Conservation (phyloP, 371 early-diverging fungal species). For the Choanephora cucurbitarum region DNA sequence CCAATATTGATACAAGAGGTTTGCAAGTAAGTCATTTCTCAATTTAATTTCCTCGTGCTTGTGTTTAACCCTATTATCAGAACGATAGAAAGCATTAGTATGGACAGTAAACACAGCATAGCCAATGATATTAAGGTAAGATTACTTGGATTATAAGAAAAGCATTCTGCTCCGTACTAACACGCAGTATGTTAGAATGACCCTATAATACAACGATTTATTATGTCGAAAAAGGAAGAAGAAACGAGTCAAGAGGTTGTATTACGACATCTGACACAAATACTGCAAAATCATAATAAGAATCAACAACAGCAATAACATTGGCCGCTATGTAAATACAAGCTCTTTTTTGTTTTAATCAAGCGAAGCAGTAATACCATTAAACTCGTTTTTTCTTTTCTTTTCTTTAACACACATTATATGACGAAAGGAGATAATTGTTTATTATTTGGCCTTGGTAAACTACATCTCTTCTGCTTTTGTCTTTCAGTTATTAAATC, state of each 20-base stretch:
- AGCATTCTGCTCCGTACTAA: background rate
- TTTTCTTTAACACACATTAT: too few species aligned
- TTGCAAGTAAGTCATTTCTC: conserved; percentile 23
- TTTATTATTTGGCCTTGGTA: too few species aligned
- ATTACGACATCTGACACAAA: conserved; percentile 7
- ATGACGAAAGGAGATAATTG: too few species aligned
- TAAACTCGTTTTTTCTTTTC: too few species aligned
- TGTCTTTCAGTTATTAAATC: too few species aligned
- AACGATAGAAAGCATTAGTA: conserved; percentile 18
- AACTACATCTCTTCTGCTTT: too few species aligned
- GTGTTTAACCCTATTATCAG: background rate
- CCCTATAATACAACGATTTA: conserved; percentile 17
- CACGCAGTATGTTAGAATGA: conserved; percentile 12
- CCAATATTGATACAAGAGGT: conserved; percentile 21
- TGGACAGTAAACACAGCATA: conserved; percentile 9
- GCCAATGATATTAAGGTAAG: conserved; percentile 21
- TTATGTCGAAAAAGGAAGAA: conserved; percentile 5
- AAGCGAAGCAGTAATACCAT: too few species aligned
- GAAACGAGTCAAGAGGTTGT: conserved; percentile 5
- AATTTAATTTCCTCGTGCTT: background rate
- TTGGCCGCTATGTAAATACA: too few species aligned
- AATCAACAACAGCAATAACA: background rate
- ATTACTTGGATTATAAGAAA: background rate
- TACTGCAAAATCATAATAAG: conserved; percentile 15
- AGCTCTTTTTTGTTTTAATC: too few species aligned